These are phyloP conservation scores for Albifimbria verrucaria DNA, from an alignment of 2,329 filamentous ascomycete species.

Conservation along the genomic window DNA sequence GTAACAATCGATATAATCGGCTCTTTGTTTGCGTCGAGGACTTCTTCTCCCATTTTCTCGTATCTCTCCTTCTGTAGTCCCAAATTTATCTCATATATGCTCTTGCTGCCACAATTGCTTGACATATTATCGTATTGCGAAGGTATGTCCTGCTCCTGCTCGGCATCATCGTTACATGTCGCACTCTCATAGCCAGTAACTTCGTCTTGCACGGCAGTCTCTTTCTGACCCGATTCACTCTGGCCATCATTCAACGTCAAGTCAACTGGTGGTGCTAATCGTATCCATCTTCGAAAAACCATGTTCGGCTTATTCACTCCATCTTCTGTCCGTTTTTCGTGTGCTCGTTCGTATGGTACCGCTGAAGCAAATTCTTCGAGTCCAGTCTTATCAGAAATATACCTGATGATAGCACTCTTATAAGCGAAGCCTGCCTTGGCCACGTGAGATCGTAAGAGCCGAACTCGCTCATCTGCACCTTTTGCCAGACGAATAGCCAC, in stretches of 20 bases:
- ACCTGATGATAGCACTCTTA: not conserved
- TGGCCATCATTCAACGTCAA: not conserved
- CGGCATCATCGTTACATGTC: no score
- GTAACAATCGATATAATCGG: not conserved
- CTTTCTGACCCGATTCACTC: not conserved
- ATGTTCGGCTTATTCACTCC: not conserved
- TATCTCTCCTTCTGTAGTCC: not conserved
- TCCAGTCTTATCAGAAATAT: not conserved
- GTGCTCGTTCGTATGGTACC: not conserved
- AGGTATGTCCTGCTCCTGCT: no score
- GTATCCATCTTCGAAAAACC: not conserved
- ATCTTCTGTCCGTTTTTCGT: not conserved
- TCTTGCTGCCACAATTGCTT: not conserved
- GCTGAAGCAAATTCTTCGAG: not conserved
- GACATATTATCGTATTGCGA: no score
- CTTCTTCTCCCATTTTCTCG: not conserved
- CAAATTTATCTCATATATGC: not conserved
- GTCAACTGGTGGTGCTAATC: not conserved
- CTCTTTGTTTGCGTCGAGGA: not conserved
- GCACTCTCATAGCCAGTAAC: no score
- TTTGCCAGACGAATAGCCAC: not conserved
- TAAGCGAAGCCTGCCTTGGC: not conserved
- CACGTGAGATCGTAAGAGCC: not conserved
- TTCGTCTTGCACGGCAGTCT: no score
- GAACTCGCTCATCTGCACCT: not conserved